phyloP scores from a whole-genome alignment of 352 stramenopile species.

The Lagenidium sp. region DNA sequence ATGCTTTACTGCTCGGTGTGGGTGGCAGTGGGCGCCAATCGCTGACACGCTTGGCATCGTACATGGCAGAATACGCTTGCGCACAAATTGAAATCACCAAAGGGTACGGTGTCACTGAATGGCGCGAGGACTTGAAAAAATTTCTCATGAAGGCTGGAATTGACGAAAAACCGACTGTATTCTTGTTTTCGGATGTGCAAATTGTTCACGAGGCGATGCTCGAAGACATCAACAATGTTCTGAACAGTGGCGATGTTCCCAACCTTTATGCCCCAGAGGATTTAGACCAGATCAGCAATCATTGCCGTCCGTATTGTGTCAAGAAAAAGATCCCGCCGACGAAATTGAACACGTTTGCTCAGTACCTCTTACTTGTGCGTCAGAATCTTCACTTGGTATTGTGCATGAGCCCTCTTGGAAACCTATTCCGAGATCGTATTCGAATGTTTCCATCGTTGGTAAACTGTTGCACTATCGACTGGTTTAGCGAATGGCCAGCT shows the following conservation, averaged over 20 bases:
- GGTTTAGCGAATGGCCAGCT: slow-evolving; percentile 83
- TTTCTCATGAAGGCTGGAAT: slow-evolving; percentile 89
- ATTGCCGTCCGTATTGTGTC: slow-evolving; percentile 85
- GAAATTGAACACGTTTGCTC: slow-evolving; percentile 92
- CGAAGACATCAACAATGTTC: slow-evolving; percentile 94
- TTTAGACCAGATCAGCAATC: slow-evolving; percentile 87
- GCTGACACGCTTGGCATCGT: slow-evolving; percentile 85
- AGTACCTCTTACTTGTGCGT: slow-evolving; percentile 90
- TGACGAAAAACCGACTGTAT: slow-evolving; percentile 89
- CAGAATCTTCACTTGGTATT: slow-evolving; percentile 90
- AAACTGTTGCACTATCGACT: slow-evolving; percentile 87
- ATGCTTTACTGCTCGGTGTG: slow-evolving; percentile 90
- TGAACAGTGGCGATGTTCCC: slow-evolving; percentile 93
- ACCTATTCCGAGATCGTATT: slow-evolving; percentile 87
- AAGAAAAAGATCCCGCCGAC: slow-evolving; percentile 89
- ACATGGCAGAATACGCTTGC: slow-evolving; percentile 89
- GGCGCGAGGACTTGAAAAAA: slow-evolving; percentile 92
- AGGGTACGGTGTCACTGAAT: slow-evolving; percentile 89
- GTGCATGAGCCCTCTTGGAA: slow-evolving; percentile 89
- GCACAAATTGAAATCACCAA: slow-evolving; percentile 95
- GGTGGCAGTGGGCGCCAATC: slow-evolving; percentile 89
- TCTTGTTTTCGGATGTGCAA: slow-evolving; percentile 93
- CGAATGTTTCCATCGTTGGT: slow-evolving; percentile 88
- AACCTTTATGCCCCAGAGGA: slow-evolving; percentile 92
- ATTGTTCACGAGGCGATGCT: slow-evolving; percentile 94